These are phyloP conservation scores for Meyerozyma sp. DNA, from an alignment of 1,139 yeast species.

Conservation along the genomic window DNA sequence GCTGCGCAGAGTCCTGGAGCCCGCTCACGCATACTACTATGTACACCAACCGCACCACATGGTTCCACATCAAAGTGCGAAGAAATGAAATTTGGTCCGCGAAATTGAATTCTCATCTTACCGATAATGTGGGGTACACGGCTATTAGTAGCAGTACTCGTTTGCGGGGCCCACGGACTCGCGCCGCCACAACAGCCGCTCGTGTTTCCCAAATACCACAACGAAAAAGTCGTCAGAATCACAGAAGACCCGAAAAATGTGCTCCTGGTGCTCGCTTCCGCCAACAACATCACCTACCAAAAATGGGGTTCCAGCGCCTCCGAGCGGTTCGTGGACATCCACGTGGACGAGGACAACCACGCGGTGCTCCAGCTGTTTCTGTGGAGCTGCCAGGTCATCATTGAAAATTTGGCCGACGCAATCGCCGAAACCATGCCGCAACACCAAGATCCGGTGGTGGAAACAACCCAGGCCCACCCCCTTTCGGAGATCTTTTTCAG, in stretches of 20 bases:
- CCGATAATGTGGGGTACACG: background rate
- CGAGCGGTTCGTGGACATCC: slow-evolving; percentile 28
- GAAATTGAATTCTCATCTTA: background rate
- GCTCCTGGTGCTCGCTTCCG: slow-evolving; percentile 12
- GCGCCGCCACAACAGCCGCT: slow-evolving; percentile 7
- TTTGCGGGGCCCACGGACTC: slow-evolving; percentile 18
- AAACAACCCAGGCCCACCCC: slow-evolving; percentile 6
- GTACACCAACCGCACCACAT: slow-evolving; percentile 11
- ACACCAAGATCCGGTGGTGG: slow-evolving; percentile 2
- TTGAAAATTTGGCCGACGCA: slow-evolving; percentile 52
- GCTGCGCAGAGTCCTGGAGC: slow-evolving; percentile 10
- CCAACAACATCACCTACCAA: slow-evolving; percentile 12
- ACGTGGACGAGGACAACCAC: slow-evolving; percentile 21
- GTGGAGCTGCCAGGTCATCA: slow-evolving; percentile 31
- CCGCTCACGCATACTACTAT: slow-evolving; percentile 7
- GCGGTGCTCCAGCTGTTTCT: slow-evolving; percentile 16
- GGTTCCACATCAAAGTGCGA: slow-evolving; percentile 18
- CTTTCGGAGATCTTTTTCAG: slow-evolving; percentile 53
- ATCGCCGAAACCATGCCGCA: slow-evolving; percentile 52
- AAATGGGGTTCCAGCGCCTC: slow-evolving; percentile 30
- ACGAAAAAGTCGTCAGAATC: slow-evolving; percentile 13
- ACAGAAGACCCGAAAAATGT: slow-evolving; percentile 14
- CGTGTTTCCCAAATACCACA: slow-evolving; percentile 4
- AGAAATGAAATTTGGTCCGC: slow-evolving; percentile 12
- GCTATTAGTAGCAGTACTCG: background rate